phyloP scores from a whole-genome alignment of 805 yeast species.

The Nakazawaea ishiwadae region DNA sequence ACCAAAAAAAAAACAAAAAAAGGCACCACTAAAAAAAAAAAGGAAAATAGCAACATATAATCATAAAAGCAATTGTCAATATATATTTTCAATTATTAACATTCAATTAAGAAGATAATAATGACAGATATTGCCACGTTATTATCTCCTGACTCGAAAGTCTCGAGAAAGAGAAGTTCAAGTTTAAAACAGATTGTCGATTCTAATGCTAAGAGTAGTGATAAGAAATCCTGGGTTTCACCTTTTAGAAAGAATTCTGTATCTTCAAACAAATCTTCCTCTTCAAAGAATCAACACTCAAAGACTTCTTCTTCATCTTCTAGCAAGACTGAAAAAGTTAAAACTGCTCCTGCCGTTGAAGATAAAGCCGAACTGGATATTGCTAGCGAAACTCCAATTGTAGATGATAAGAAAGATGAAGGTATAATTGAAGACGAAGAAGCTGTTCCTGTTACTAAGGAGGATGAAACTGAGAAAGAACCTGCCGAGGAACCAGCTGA shows the following conservation, averaged over 20 bases:
- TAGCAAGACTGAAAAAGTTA: background rate
- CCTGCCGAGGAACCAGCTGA: constrained; percentile 13
- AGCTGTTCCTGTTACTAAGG: background rate
- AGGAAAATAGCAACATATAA: background rate
- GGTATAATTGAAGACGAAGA: constrained; percentile 6
- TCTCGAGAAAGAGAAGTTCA: constrained; percentile 1
- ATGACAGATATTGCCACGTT: constrained; percentile 3
- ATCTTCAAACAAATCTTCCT: background rate
- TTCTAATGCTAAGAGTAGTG: constrained; percentile 3
- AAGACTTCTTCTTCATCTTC: background rate
- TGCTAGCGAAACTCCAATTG: background rate
- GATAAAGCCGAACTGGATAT: background rate
- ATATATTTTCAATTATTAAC: too few species aligned
- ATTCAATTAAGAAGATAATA: too few species aligned
- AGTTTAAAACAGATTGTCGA: constrained; percentile 8
- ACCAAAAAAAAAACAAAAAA: too few species aligned
- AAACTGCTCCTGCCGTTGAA: too few species aligned
- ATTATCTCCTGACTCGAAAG: background rate
- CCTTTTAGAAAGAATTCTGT: constrained; percentile 18
- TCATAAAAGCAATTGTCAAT: background rate
- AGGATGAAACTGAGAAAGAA: constrained; percentile 14
- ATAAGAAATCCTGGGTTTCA: constrained; percentile 14
- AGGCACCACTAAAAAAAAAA: too few species aligned
- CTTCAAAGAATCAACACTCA: too few species aligned
- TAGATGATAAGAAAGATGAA: background rate